These are phyloP conservation scores for Talaromyces thailandensis DNA, from an alignment of 495 filamentous ascomycete genomes.

Conservation along the genomic window DNA sequence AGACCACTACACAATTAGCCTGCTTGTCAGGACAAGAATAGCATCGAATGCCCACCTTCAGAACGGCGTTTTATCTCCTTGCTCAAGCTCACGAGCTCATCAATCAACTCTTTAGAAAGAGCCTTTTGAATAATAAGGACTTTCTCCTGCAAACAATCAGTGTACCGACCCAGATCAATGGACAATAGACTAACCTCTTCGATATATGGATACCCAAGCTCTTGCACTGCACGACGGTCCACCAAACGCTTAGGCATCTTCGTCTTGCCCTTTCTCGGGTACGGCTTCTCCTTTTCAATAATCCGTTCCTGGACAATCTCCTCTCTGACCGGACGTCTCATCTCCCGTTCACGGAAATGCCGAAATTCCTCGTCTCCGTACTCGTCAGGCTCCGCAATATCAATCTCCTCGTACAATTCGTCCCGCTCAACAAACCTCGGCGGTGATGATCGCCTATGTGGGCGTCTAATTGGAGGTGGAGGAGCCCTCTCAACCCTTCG, in stretches of 20 bases:
- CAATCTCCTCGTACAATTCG: conserved; percentile 51
- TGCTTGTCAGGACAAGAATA: conserved; percentile 21
- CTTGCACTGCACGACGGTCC: conserved; percentile 66
- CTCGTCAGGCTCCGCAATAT: conserved; percentile 55
- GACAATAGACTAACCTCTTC: conserved; percentile 53
- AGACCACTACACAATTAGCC: conserved; percentile 11
- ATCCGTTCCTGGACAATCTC: conserved; percentile 25
- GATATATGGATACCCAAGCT: conserved; percentile 76
- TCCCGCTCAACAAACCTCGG: conserved; percentile 40
- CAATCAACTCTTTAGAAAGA: conserved; percentile 80
- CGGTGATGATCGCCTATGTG: conserved; percentile 28
- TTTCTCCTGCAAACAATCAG: conserved; percentile 46
- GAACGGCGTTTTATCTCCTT: conserved; percentile 46
- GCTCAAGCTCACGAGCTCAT: conserved; percentile 74
- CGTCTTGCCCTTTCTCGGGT: conserved; percentile 81
- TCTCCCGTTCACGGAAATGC: conserved; percentile 46
- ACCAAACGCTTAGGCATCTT: conserved; percentile 71
- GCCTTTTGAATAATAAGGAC: conserved; percentile 71
- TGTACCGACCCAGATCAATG: not conserved
- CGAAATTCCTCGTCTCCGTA: conserved; percentile 62
- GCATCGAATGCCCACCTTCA: conserved; percentile 23
- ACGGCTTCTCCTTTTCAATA: conserved; percentile 37
- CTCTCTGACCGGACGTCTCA: conserved; percentile 33
- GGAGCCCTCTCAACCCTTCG: conserved; percentile 33
- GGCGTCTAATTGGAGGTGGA: conserved; percentile 20